A percentile compares a stretch with the other conserved stretches of the same genome.
Conservation (phyloP, 768 basidiomycete species). For the Cystobasidium ongulense region DNA sequence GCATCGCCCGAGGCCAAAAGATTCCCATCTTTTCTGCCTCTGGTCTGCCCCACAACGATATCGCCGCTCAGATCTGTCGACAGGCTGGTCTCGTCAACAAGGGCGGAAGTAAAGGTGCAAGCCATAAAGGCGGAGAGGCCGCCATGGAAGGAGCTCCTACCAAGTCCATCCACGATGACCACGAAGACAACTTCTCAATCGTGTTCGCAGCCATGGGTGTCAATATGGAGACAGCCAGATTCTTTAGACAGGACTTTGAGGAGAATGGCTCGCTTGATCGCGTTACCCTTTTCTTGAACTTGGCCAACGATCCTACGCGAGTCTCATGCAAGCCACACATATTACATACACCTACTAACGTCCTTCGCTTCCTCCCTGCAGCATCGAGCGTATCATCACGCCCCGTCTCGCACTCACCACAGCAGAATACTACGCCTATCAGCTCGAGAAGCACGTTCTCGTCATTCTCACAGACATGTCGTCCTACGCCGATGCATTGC, state of each 20-base stretch:
- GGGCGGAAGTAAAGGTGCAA: slow-evolving; percentile 46
- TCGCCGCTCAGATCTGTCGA: slow-evolving; percentile 99
- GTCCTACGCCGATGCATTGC: slow-evolving; percentile 90
- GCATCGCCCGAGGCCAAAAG: slow-evolving; percentile 99
- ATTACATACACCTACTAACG: not conserved
- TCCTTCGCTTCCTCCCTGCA: slow-evolving; percentile 31
- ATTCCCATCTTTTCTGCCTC: slow-evolving; percentile 99
- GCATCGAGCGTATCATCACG: slow-evolving; percentile 97
- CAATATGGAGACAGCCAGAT: slow-evolving; percentile 99
- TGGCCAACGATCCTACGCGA: slow-evolving; percentile 92
- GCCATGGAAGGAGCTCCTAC: slow-evolving; percentile 75
- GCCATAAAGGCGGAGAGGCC: slow-evolving; percentile 74
- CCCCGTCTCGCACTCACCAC: slow-evolving; percentile 96
- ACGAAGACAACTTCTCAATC: slow-evolving; percentile 99
- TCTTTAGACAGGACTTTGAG: slow-evolving; percentile 99
- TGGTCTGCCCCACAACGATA: slow-evolving; percentile 98
- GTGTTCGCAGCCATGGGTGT: slow-evolving; percentile 99
- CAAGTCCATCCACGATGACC: slow-evolving; percentile 95
- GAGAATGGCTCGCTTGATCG: slow-evolving; percentile 96
- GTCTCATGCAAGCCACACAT: slow-evolving; percentile 22
- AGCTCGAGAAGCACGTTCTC: slow-evolving; percentile 97
- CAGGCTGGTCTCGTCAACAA: slow-evolving; percentile 95
- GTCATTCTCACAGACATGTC: slow-evolving; percentile 99
- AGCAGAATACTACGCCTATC: slow-evolving; percentile 98
- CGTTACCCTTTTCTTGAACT: slow-evolving; percentile 94